Percentiles rank a stretch among this genome's conserved stretches.
Conservation (phyloP, 192 early-diverging fungal species). For the Podila epicladia region DNA sequence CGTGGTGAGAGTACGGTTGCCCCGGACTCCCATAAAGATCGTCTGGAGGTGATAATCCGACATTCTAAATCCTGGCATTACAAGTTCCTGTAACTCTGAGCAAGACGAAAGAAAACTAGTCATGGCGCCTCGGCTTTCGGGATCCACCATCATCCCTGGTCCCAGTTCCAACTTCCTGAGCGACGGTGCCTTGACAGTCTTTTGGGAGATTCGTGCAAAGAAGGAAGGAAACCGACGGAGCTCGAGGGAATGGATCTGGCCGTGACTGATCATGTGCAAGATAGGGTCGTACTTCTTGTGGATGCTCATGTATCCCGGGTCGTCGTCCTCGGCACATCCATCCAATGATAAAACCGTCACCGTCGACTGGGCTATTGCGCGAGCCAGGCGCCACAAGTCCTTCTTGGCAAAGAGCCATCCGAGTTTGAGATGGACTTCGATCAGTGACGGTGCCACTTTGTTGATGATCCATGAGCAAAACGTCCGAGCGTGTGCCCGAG, state of each 20-base stretch:
- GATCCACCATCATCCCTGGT: slow-evolving; percentile 21
- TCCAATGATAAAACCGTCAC: slow-evolving; percentile 43
- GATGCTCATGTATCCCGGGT: slow-evolving; percentile 25
- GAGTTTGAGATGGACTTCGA: slow-evolving; percentile 42
- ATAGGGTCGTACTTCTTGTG: slow-evolving; percentile 50
- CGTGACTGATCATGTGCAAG: slow-evolving; percentile 26
- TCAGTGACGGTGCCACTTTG: slow-evolving; percentile 44
- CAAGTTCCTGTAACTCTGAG: slow-evolving; percentile 26
- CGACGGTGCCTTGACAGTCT: slow-evolving; percentile 18
- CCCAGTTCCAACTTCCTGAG: slow-evolving; percentile 30
- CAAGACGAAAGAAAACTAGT: slow-evolving; percentile 24
- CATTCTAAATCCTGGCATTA: slow-evolving; percentile 17
- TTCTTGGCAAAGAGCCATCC: slow-evolving; percentile 45
- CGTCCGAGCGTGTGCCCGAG: slow-evolving; percentile 26
- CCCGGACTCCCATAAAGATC: slow-evolving; percentile 19
- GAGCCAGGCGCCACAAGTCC: slow-evolving; percentile 35
- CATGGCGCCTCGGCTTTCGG: slow-evolving; percentile 10
- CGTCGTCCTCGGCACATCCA: slow-evolving; percentile 15
- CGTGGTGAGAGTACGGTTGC: background rate
- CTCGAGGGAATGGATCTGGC: slow-evolving; percentile 33
- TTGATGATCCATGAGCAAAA: slow-evolving; percentile 49
- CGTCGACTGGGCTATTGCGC: slow-evolving; percentile 29
- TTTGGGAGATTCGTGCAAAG: slow-evolving; percentile 27
- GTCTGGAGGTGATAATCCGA: slow-evolving; percentile 28
- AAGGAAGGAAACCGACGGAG: slow-evolving; percentile 28